Percentiles rank a stretch among this genome's conserved stretches.
Evolutionary conservation across 108 stramenopile genomes (phyloP).

Genomic region (Pseudonitzschia multiseries): DNA sequence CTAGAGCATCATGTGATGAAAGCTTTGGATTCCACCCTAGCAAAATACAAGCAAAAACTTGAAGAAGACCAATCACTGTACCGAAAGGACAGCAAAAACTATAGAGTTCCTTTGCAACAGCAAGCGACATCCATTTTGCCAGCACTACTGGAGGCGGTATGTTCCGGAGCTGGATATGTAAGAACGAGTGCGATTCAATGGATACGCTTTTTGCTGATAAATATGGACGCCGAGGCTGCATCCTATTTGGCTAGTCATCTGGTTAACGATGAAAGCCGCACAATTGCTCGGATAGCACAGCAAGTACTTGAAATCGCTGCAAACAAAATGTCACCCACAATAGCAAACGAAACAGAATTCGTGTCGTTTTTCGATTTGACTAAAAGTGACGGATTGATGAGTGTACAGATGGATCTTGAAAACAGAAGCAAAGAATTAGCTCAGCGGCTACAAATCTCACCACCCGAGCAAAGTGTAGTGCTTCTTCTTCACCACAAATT

Average conservation of each 20-base stretch:
- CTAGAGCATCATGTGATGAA: slow-evolving; percentile 12
- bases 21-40: slow-evolving; percentile 18
- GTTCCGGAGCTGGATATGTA: slow-evolving; percentile 15
- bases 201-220: slow-evolving; percentile 14
- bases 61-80: slow-evolving; percentile 13
- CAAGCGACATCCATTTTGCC: slow-evolving; percentile 29
- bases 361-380: slow-evolving; percentile 3
- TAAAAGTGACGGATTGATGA: neutral
- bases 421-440: slow-evolving; percentile 11
- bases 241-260: slow-evolving; percentile 19
- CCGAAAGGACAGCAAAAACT: neutral
- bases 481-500: slow-evolving; percentile 18
- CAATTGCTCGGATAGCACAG: slow-evolving; percentile 2
- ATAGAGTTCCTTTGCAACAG: slow-evolving; percentile 9
- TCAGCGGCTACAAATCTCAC: neutral
- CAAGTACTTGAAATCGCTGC: neutral
- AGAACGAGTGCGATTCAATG: slow-evolving; percentile 15
- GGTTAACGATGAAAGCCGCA: neutral
- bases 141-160: slow-evolving; percentile 21
- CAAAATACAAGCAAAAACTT: slow-evolving; percentile 2
- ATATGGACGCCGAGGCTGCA: slow-evolving; percentile 31
- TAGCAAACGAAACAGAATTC: neutral
- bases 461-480: neutral
- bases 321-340: neutral
- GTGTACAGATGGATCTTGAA: slow-evolving; percentile 1